Conservation (phyloP, 2,329 filamentous ascomycete species). For the Venturia aucupariae region DNA sequence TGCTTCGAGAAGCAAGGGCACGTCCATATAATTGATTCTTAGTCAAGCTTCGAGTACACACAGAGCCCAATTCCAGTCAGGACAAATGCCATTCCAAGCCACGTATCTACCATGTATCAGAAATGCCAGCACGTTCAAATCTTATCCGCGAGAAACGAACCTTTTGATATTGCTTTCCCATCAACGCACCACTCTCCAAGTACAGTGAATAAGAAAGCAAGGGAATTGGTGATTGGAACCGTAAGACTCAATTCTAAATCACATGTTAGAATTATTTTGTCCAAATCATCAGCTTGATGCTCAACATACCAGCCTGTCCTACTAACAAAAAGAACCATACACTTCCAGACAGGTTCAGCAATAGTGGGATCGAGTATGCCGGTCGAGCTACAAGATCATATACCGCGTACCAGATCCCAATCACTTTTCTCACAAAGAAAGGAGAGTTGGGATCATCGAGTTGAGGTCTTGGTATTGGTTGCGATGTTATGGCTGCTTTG, state of each 20-base stretch:
- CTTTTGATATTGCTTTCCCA: slow-evolving; percentile 75
- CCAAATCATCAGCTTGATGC: not conserved
- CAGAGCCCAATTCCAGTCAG: slow-evolving; percentile 74
- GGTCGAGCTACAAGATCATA: slow-evolving; percentile 71
- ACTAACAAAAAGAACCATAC: slow-evolving; percentile 96
- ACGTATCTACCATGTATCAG: slow-evolving; percentile 52
- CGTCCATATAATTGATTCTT: not conserved
- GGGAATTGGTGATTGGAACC: slow-evolving; percentile 87
- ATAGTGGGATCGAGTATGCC: slow-evolving; percentile 71
- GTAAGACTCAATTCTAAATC: slow-evolving; percentile 74
- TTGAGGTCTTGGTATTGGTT: slow-evolving; percentile 35
- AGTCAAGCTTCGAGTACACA: slow-evolving; percentile 48
- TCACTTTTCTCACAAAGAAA: slow-evolving; percentile 53
- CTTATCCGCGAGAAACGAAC: slow-evolving; percentile 38
- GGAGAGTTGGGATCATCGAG: slow-evolving; percentile 24
- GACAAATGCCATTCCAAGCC: slow-evolving; percentile 71
- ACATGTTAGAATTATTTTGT: slow-evolving; percentile 3
- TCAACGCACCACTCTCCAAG: slow-evolving; percentile 93
- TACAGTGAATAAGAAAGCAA: slow-evolving; percentile 94
- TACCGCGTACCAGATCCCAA: slow-evolving; percentile 63
- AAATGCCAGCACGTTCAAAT: not conserved
- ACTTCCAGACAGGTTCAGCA: slow-evolving; percentile 85
- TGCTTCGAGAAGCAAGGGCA: not conserved
- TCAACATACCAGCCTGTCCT: slow-evolving; percentile 70
- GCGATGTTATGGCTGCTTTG: slow-evolving; percentile 68